Conservation (phyloP, 352 stramenopile species). For the Phytophthora boehmeriae region DNA sequence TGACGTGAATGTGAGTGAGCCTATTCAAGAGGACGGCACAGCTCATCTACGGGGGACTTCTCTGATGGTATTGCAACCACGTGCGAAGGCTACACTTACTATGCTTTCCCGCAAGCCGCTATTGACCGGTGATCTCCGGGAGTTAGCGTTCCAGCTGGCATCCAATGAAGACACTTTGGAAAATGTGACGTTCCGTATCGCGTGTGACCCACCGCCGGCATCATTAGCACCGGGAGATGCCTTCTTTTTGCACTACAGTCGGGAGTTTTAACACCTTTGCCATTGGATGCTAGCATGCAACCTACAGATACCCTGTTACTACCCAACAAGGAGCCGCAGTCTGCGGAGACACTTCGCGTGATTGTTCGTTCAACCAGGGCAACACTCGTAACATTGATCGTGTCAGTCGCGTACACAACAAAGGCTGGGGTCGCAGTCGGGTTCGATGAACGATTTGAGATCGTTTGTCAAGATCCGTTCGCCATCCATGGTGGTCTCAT, state of each 20-base stretch:
- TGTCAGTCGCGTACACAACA: conserved; percentile 70
- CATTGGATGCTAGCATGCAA: conserved; percentile 53
- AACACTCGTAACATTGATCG: conserved; percentile 41
- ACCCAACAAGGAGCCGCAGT: conserved; percentile 46
- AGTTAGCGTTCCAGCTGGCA: conserved; percentile 62
- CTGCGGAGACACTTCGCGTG: conserved; percentile 48
- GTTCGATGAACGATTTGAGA: conserved; percentile 69
- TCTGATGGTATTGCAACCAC: conserved; percentile 71
- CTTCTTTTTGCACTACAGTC: conserved; percentile 65
- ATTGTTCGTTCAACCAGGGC: conserved; percentile 65
- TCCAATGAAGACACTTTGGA: conserved; percentile 75
- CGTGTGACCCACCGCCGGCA: conserved; percentile 55
- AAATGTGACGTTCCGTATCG: conserved; percentile 55
- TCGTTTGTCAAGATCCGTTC: conserved; percentile 71
- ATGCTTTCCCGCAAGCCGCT: conserved; percentile 61
- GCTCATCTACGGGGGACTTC: conserved; percentile 49
- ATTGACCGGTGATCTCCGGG: conserved; percentile 69
- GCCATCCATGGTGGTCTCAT: conserved; percentile 55
- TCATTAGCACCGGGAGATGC: conserved; percentile 48
- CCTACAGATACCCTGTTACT: conserved; percentile 51
- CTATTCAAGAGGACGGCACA: conserved; percentile 54
- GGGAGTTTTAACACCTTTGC: conserved; percentile 47
- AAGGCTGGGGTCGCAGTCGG: conserved; percentile 68
- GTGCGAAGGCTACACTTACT: conserved; percentile 63
- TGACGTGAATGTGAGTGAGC: conserved; percentile 38